Evolutionary conservation across 2,329 filamentous ascomycete species (phyloP), one percentile per base, ranked within the genome.

Genomic region (Verticillium longisporum): DNA sequence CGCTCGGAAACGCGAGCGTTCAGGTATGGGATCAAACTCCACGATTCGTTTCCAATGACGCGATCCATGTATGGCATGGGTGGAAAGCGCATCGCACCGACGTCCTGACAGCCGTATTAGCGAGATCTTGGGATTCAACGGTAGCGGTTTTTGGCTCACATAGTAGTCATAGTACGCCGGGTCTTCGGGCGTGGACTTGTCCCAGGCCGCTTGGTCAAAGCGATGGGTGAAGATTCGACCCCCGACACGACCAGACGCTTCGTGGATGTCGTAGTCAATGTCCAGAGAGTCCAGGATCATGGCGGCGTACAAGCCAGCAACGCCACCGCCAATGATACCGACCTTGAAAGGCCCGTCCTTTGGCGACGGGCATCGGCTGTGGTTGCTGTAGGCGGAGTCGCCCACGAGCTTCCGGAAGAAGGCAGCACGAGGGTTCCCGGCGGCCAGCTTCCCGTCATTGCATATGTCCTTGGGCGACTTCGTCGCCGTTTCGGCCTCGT

Each of bases 11-110:
- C 61, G 3, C 61, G 64, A 2, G 37, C 34, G 26, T 68, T 67
- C 55, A 68, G 65, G 55, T 68, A 68, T 2, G 66, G 61, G 13
- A 68, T 65, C 7, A 68, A 58, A 37, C 64, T 66, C 61, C 66
- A 67, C 3, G 65, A 56, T 7, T 63, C 31, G 36, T 64, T 50
- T 34, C 67, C 67, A 21, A 68, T 64, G 36, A 68, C 54, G 36
- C 66, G 65, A 21, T 66, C 64, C 71, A 71, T 73, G 58, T 70
- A 68, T 2, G 61, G 32, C 62, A 70, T 75, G 6, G 74, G 66
- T 0, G 75, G 76, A 45, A 74, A 77, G 4, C 76, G 62, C 76
- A 78, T 78, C 0, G 76, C 76, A 3, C 75, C 75, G 6, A 77
- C 69, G 60, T 77, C 76, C 59, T 71, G 64, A 9, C 21, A 10